Percentiles rank a stretch among this genome's conserved stretches.
Evolutionary conservation across 106 monocot species (phyloP).

Genomic region (Dendrobium officinale): DNA sequence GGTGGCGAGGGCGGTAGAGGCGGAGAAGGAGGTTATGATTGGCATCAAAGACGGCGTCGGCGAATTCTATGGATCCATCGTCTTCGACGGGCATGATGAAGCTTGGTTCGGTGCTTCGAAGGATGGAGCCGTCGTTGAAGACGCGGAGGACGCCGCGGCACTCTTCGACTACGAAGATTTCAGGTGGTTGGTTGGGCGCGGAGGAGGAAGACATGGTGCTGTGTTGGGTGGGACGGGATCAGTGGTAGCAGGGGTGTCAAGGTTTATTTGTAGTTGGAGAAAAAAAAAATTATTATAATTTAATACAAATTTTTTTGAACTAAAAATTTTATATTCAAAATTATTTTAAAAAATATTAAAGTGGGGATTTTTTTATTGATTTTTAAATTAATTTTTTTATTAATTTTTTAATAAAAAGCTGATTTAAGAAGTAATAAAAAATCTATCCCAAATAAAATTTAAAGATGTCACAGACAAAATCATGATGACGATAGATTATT

Average conservation of each 20-base stretch:
- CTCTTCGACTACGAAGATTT: conserved; percentile 31
- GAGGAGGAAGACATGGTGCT: not conserved
- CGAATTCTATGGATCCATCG: conserved; percentile 54
- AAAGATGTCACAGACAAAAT: too few relatives aligned
- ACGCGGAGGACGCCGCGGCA: conserved; percentile 60
- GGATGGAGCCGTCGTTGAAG: conserved; percentile 62
- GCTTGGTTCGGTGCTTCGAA: conserved; percentile 32
- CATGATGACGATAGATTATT: too few relatives aligned
- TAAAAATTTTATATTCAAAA: too few relatives aligned
- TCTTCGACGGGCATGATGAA: conserved; percentile 47
- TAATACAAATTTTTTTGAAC: too few relatives aligned
- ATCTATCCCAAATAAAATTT: too few relatives aligned
- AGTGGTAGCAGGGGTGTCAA: not conserved
- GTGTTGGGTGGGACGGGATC: not conserved
- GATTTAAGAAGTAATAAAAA: too few relatives aligned
- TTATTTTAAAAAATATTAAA: too few relatives aligned
- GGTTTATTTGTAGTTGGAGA: not conserved
- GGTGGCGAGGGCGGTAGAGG: conserved; percentile 40
- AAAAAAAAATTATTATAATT: too few relatives aligned
- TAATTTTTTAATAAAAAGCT: too few relatives aligned
- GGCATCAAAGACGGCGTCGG: conserved; percentile 39
- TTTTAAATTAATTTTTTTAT: too few relatives aligned
- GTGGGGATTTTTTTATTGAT: too few relatives aligned
- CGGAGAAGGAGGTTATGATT: conserved; percentile 41
- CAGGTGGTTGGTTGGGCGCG: not conserved